phyloP scores from a whole-genome alignment of 148 eudicot species.

The Spergularia bocconei region DNA sequence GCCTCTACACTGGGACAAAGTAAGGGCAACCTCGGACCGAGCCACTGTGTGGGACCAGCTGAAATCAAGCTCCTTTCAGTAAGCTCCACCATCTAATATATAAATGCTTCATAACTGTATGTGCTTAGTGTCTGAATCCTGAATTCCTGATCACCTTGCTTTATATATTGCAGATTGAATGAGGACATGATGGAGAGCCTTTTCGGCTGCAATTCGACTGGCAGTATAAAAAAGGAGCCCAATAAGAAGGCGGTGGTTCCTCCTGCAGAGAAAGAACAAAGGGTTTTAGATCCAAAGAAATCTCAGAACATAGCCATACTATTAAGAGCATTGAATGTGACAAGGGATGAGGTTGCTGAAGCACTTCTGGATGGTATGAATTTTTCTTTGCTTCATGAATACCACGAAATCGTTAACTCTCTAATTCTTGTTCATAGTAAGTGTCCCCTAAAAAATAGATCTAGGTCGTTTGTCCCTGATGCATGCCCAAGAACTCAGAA shows the following conservation, averaged over 20 bases:
- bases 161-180: conserved; percentile 41
- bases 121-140: not conserved
- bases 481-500: not conserved
- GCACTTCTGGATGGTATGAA: conserved; percentile 51
- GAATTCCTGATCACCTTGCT: conserved; percentile 5
- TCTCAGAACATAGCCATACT: conserved; percentile 57
- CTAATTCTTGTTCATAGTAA: not conserved
- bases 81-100: conserved; percentile 30
- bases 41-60: conserved; percentile 94
- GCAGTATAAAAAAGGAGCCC: conserved; percentile 26
- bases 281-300: conserved; percentile 55
- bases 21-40: conserved; percentile 75
- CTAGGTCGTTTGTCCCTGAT: not conserved
- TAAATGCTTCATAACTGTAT: not conserved
- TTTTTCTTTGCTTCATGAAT: not conserved
- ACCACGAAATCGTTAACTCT: not conserved
- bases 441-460: not conserved
- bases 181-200: conserved; percentile 62
- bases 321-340: conserved; percentile 52
- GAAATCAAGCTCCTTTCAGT: conserved; percentile 93
- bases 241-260: conserved; percentile 31
- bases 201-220: conserved; percentile 40
- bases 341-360: conserved; percentile 56
- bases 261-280: conserved; percentile 40
- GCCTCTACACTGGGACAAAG: conserved; percentile 97